Evolutionary conservation across 306 rosid species (phyloP).

Genomic region (Cajanus cajan): DNA sequence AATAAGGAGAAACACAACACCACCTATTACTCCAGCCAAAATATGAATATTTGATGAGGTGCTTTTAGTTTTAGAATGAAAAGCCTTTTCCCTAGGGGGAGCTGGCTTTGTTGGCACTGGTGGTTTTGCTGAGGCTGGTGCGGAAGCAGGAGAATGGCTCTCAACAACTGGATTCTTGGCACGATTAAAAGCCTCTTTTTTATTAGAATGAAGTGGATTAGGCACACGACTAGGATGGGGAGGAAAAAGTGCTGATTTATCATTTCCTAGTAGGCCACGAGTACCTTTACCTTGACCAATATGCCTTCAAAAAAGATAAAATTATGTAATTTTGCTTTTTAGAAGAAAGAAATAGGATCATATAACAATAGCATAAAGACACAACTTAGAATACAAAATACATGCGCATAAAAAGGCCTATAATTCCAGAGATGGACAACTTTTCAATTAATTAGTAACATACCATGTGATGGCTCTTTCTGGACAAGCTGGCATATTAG

Average conservation of each 20-base stretch:
- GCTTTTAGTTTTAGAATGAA: background rate
- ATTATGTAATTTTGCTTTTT: background rate
- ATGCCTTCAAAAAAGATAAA: constrained; percentile 38
- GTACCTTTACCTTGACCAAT: constrained; percentile 23
- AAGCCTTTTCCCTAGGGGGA: too few species aligned
- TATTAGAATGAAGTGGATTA: background rate
- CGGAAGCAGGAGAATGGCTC: background rate
- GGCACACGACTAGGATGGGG: background rate
- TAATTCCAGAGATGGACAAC: background rate
- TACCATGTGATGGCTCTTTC: constrained; percentile 51
- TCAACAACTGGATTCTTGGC: too few species aligned
- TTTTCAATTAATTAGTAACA: constrained; percentile 36
- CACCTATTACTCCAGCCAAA: constrained; percentile 56
- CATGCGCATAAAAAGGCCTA: constrained; percentile 1
- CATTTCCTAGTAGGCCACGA: constrained; percentile 28
- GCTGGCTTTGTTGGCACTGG: background rate
- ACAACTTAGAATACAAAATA: background rate
- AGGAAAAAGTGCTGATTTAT: too few species aligned
- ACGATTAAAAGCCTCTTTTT: too few species aligned
- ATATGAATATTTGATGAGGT: constrained; percentile 14
- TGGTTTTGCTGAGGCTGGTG: background rate
- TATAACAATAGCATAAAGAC: background rate
- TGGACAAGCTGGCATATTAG: constrained; percentile 40
- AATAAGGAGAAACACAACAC: constrained; percentile 38
- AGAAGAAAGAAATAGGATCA: background rate